Conservation (phyloP, 495 filamentous ascomycete species). For the Sporormia fimetaria region DNA sequence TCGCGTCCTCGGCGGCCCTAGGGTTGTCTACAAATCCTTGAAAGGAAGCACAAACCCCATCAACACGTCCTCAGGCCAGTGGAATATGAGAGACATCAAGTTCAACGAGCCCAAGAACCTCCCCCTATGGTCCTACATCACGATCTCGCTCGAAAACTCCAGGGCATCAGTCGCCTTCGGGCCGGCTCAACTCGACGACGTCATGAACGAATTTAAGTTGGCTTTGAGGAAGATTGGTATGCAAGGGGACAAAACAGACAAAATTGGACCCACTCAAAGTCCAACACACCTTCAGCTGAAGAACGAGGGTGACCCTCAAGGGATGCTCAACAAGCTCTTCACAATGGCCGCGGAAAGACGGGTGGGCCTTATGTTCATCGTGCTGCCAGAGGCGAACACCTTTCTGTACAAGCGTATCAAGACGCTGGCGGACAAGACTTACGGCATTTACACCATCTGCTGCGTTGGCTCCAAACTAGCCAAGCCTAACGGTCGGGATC, state of each 20-base stretch:
- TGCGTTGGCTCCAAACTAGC: conserved; percentile 42
- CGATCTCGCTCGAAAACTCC: conserved; percentile 6
- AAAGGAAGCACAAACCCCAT: conserved; percentile 8
- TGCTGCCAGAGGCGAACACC: conserved; percentile 42
- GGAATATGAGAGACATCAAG: conserved; percentile 15
- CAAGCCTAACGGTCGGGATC: conserved; percentile 27
- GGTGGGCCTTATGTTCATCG: conserved; percentile 45
- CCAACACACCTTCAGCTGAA: conserved; percentile 3
- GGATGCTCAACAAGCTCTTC: conserved; percentile 1
- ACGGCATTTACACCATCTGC: conserved; percentile 56
- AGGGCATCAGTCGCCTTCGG: conserved; percentile 6
- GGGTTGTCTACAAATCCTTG: conserved; percentile 43
- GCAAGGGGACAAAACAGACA: too few relatives aligned
- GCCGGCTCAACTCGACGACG: conserved; percentile 2
- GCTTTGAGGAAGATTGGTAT: conserved; percentile 7
- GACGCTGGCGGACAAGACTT: conserved; percentile 47
- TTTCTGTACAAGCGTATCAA: conserved; percentile 58
- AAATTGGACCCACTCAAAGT: too few relatives aligned
- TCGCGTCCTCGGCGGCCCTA: conserved; percentile 48
- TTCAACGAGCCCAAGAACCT: conserved; percentile 5
- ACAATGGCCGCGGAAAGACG: conserved; percentile 6
- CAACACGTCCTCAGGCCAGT: conserved; percentile 3
- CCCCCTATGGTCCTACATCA: conserved; percentile 4
- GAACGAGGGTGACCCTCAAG: conserved; percentile 4
- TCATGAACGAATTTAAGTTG: conserved; percentile 9